phyloP scores from a whole-genome alignment of 495 filamentous ascomycete genomes.

The Xylaria bambusicola region DNA sequence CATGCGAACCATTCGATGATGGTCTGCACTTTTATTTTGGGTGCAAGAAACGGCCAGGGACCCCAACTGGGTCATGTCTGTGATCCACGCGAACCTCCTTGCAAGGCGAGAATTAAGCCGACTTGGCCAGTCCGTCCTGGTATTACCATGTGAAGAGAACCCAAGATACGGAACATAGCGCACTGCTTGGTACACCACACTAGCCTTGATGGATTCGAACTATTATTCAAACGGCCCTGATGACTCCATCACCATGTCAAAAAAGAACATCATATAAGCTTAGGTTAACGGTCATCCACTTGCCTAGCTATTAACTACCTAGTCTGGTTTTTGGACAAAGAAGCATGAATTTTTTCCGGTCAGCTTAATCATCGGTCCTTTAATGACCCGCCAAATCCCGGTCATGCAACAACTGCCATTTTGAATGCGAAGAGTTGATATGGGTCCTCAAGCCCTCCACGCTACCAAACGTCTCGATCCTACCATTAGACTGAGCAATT shows the following conservation, averaged over 20 bases:
- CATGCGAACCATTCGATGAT: conserved; percentile 4
- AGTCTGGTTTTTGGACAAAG: too few species aligned
- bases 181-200: too few species aligned
- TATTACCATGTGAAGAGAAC: background rate
- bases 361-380: conserved; percentile 1
- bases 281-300: too few species aligned
- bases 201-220: too few species aligned
- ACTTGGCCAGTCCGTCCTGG: background rate
- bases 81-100: background rate
- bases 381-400: conserved; percentile 34
- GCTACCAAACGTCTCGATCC: conserved; percentile 34
- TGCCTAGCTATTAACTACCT: too few species aligned
- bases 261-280: too few species aligned
- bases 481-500: conserved; percentile 30
- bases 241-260: too few species aligned
- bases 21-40: background rate
- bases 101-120: too few species aligned
- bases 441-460: conserved; percentile 33
- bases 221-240: too few species aligned
- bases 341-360: background rate
- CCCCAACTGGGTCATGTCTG: background rate
- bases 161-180: too few species aligned
- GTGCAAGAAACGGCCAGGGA: background rate
- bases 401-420: conserved; percentile 46
- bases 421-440: conserved; percentile 38